Evolutionary conservation across 2,329 filamentous ascomycete species (phyloP).

Genomic region (Amauroascus verrucosus): DNA sequence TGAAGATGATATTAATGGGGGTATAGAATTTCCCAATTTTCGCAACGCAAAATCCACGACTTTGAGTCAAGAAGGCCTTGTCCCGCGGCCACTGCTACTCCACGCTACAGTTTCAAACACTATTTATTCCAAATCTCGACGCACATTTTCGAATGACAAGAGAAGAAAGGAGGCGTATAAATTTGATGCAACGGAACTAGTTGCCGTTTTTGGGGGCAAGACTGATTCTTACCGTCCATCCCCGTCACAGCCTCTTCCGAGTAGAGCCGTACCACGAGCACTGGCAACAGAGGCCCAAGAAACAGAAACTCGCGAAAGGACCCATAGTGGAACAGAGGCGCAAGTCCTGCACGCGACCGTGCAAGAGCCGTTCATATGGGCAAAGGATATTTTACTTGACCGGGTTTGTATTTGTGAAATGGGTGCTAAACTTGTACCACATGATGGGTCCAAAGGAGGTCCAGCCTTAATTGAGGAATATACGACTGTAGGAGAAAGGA

Average conservation of each 20-base stretch:
- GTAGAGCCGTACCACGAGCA: constrained; percentile 7
- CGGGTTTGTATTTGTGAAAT: constrained; percentile 72
- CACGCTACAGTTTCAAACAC: constrained; percentile 85
- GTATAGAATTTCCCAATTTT: neutral
- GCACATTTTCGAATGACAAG: constrained; percentile 5
- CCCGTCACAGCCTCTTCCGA: constrained; percentile 1
- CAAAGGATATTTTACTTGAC: constrained; percentile 56
- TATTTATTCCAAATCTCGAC: constrained; percentile 47
- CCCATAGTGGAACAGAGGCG: neutral
- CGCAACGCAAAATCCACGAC: neutral
- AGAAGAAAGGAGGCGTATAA: constrained; percentile 37
- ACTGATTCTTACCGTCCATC: neutral
- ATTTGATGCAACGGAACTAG: constrained; percentile 29
- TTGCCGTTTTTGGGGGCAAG: constrained; percentile 25
- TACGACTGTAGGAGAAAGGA: constrained; percentile 36
- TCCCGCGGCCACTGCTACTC: constrained; percentile 53
- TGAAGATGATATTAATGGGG: neutral
- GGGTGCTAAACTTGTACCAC: constrained; percentile 61
- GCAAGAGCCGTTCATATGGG: constrained; percentile 53
- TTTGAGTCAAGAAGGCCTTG: neutral
- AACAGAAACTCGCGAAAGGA: no score
- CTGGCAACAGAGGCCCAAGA: neutral
- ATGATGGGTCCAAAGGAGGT: constrained; percentile 28
- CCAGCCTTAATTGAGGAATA: constrained; percentile 45
- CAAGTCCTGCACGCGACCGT: constrained; percentile 15